Conservation (phyloP, 1,284 basidiomycete genomes). For the Heterobasidion irregulare region DNA sequence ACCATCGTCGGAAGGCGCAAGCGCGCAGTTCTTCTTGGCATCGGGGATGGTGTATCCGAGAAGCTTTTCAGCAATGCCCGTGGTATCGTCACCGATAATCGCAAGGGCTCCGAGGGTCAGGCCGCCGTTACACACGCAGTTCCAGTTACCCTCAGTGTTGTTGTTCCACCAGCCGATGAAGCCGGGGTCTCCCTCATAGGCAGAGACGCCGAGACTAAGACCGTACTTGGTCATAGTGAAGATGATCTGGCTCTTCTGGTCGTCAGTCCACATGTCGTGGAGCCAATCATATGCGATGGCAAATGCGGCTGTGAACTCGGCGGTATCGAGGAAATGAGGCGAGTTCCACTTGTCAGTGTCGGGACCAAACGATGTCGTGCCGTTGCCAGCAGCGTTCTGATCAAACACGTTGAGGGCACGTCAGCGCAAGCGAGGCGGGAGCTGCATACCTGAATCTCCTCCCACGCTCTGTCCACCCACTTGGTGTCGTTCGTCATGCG, state of each 20-base stretch:
- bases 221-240: slow-evolving; percentile 77
- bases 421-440: slow-evolving; percentile 9
- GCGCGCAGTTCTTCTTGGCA: slow-evolving; percentile 75
- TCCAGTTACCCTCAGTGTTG: slow-evolving; percentile 83
- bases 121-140: slow-evolving; percentile 94
- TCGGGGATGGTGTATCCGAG: slow-evolving; percentile 66
- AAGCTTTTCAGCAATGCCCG: slow-evolving; percentile 62
- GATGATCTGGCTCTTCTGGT: slow-evolving; percentile 68
- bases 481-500: slow-evolving; percentile 85
- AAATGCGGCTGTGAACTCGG: slow-evolving; percentile 82
- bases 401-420: background rate
- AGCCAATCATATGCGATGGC: slow-evolving; percentile 96
- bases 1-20: slow-evolving; percentile 64
- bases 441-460: slow-evolving; percentile 64
- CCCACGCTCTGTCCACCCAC: slow-evolving; percentile 82
- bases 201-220: slow-evolving; percentile 52
- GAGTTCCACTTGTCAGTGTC: slow-evolving; percentile 71
- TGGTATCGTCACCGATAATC: slow-evolving; percentile 80
- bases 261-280: slow-evolving; percentile 75
- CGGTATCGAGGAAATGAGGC: slow-evolving; percentile 89
- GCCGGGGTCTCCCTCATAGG: slow-evolving; percentile 36
- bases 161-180: slow-evolving; percentile 52
- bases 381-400: slow-evolving; percentile 66
- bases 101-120: slow-evolving; percentile 87
- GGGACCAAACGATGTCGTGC: slow-evolving; percentile 55